Percentiles rank a stretch among this genome's conserved stretches.
Conservation (phyloP, 1,139 yeast genomes). For the Taiozyma sp. region DNA sequence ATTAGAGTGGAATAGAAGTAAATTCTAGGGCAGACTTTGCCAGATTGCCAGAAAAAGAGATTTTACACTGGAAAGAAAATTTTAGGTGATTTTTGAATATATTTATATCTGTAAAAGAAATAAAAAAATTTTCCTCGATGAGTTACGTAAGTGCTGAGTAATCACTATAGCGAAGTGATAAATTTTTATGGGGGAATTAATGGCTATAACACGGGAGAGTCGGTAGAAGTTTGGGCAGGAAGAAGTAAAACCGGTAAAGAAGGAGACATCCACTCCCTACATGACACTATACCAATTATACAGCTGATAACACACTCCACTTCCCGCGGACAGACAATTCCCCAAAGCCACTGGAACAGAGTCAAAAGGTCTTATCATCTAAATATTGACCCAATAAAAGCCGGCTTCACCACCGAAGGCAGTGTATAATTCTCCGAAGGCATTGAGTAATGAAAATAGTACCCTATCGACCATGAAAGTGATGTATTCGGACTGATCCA, state of each 20-base stretch:
- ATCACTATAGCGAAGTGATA: background rate
- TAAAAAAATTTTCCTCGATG: slow-evolving; percentile 2
- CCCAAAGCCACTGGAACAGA: background rate
- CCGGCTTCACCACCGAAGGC: too few relatives aligned
- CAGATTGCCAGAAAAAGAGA: slow-evolving; percentile 26
- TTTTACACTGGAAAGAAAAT: background rate
- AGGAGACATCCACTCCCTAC: too few relatives aligned
- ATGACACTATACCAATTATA: too few relatives aligned
- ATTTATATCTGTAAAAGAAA: background rate
- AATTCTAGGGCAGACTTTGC: slow-evolving; percentile 19
- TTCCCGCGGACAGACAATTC: background rate
- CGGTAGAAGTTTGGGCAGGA: too few relatives aligned
- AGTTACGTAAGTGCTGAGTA: background rate
- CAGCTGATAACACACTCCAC: background rate
- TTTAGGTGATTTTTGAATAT: background rate
- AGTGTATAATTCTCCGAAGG: background rate
- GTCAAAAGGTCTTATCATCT: background rate
- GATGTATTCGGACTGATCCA: background rate
- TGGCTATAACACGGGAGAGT: too few relatives aligned
- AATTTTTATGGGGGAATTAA: too few relatives aligned
- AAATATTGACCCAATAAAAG: background rate
- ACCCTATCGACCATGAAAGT: background rate
- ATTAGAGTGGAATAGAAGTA: background rate
- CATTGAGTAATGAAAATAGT: background rate
- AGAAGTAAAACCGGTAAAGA: background rate